Base-by-base conservation (phyloP, 495 filamentous ascomycete species). In the Amorphotheca resinae region DNA sequence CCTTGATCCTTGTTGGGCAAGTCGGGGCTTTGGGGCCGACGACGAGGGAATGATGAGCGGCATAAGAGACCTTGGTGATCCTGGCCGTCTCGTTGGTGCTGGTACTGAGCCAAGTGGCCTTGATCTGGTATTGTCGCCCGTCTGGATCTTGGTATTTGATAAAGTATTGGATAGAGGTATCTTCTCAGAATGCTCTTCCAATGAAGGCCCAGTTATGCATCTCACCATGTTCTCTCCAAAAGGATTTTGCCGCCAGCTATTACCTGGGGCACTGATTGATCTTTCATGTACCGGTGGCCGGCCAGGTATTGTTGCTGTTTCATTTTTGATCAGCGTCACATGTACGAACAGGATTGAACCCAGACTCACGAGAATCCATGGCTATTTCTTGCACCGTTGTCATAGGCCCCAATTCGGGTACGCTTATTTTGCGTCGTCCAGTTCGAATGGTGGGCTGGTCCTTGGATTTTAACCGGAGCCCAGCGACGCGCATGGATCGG, bases 351-450 rank as follows among this genome's bases (percentile, higher is more conserved):
- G 22, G 16, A 28, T 9, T 2, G 9, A 15, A 8, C 38, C 22
- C 25, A 40, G 5, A 69, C 80, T 66, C 72, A 86, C 81, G 81
- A 55, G 81, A 84, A 59, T 86, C 81, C 67, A 84, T 74, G 32
- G 70, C 60, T 35, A 67, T 57, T 52, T 82, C 80, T 45, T 79
- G 76, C 9, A 80, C 76, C 2, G 76, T 80, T 4, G 76, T 75
- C 75, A 80, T 78, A 31, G 73, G 70, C 3, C 73, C 78, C 18
- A 82, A 55, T 39, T 81, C 80, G 9, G 77, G 69, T 5, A 77
- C 70, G 54, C 70, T 79, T 49, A 73, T 62, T 50, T 82, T 82
- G 54, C 77, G 63, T 47, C 76, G 60, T 46, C 72, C 64, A 33
- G 56, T 65, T 46, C 72, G 65, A 33, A 57, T 65, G 44, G 73